Evolutionary conservation across 1,284 basidiomycete species (phyloP).

Genomic region (Exsudoporus floridanus): DNA sequence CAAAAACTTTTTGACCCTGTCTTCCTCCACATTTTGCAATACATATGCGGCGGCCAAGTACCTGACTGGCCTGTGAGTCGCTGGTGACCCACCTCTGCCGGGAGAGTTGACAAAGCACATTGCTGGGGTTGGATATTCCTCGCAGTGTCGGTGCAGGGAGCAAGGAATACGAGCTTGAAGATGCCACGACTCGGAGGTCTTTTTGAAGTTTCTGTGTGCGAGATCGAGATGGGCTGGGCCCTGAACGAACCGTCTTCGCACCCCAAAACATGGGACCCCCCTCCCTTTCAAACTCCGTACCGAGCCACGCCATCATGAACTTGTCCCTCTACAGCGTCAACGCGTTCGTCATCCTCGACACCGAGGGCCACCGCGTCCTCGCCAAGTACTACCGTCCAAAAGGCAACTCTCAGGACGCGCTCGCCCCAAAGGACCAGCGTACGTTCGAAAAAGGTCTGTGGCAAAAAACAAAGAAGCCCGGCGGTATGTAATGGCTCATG

Average conservation of each 20-base stretch:
- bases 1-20: conserved; percentile 50
- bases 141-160: conserved; percentile 41
- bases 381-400: conserved; percentile 93
- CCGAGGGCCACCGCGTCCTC: conserved; percentile 90
- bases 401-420: conserved; percentile 51
- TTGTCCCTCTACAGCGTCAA: conserved; percentile 84
- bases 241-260: conserved; percentile 7
- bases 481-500: conserved; percentile 54
- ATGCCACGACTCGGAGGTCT: background rate
- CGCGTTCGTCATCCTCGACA: conserved; percentile 90
- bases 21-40: conserved; percentile 50
- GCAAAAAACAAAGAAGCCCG: conserved; percentile 92
- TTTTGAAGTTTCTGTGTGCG: conserved; percentile 12
- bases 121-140: conserved; percentile 38
- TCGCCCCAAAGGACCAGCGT: conserved; percentile 78
- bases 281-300: conserved; percentile 25
- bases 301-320: conserved; percentile 45
- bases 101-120: conserved; percentile 29
- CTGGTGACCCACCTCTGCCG: conserved; percentile 46
- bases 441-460: conserved; percentile 94
- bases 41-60: conserved; percentile 18
- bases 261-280: conserved; percentile 16
- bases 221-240: conserved; percentile 19
- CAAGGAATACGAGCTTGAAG: conserved; percentile 47
- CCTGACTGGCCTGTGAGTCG: background rate